Base-by-base conservation (phyloP, 768 basidiomycete species). In the Termitomyces sp. region DNA sequence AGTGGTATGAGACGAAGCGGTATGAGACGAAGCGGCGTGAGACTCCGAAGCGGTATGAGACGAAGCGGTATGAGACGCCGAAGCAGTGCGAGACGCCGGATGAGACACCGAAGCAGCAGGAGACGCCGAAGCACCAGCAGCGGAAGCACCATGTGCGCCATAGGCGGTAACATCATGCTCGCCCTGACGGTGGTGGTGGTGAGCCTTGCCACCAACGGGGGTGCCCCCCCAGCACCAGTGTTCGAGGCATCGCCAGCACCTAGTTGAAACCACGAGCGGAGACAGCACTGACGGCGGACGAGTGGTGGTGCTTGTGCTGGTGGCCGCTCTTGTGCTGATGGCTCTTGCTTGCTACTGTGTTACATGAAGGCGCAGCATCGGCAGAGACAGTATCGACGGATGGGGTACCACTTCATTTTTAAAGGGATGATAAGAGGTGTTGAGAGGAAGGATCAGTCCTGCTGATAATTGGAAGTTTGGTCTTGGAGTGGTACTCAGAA, bases 321-420 rank as follows among this genome's bases (percentile, higher is more conserved):
- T 49, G 54, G n/a, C 30, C 31, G 24, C 7, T 18, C 44, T 48
- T 36, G 33, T 34, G 33, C 6, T 15, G 20, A 51, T 51, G 34
- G 7, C 9, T 37, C 34, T 24, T n/a, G 34, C 15, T 16, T 24
- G 50, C 20, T 16, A 31, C 31, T 15, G 46, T 31, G 24, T 18
- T 56, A 16, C 30, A 33, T 30, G 54, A 16, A 30, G n/a, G 37
- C 6, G 41, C 24, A 18, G 37, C 24, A 24, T 39, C 2, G 18
- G 53, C 6, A 8, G 54, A 31, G 27, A 31, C 9, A 15, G 27
- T 18, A 54, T 54, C 41, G 8, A 44, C 41, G 36, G 31, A 22
- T 13, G n/a, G n/a, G 6, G n/a, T 31, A 34, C 57, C 62, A 65
- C 52, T 64, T 64, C 63, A 64, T 61, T 31, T 49, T 59, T 50